Evolutionary conservation across 148 eudicot genomes (phyloP).

Genomic region (Gaultheria prostrata): DNA sequence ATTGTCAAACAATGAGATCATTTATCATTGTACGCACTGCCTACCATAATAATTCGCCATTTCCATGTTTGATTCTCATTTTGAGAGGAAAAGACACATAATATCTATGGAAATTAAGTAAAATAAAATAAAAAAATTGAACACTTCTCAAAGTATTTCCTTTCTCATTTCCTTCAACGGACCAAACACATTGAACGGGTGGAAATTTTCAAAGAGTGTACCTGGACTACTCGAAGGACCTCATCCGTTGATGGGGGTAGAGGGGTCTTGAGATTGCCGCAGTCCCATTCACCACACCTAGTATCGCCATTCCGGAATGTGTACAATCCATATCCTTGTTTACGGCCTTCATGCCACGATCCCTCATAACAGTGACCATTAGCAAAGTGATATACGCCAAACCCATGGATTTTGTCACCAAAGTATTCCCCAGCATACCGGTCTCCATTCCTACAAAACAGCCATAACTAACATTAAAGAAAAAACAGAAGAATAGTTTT

Average conservation of each 20-base stretch:
- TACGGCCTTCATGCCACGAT: constrained; percentile 93
- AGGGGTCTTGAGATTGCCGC: constrained; percentile 55
- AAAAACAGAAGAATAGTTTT: neutral
- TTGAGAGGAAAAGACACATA: neutral
- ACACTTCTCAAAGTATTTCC: neutral
- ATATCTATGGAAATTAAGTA: neutral
- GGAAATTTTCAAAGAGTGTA: constrained; percentile 12
- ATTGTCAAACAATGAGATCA: neutral
- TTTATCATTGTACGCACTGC: neutral
- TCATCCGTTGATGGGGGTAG: constrained; percentile 54
- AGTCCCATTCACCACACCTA: constrained; percentile 81
- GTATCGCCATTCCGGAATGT: constrained; percentile 72
- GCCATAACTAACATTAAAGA: neutral
- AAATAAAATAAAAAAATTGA: neutral
- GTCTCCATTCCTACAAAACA: constrained; percentile 72
- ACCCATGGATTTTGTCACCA: constrained; percentile 88
- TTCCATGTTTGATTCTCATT: neutral
- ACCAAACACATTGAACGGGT: neutral
- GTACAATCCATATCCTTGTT: constrained; percentile 90
- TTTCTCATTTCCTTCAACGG: neutral
- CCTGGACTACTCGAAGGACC: constrained; percentile 80
- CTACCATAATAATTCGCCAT: too few relatives aligned
- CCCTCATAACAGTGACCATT: constrained; percentile 89
- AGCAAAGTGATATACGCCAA: constrained; percentile 87
- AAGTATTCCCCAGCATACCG: constrained; percentile 94